phyloP scores from a whole-genome alignment of 495 filamentous ascomycete genomes.

The Neurospora sp. region DNA sequence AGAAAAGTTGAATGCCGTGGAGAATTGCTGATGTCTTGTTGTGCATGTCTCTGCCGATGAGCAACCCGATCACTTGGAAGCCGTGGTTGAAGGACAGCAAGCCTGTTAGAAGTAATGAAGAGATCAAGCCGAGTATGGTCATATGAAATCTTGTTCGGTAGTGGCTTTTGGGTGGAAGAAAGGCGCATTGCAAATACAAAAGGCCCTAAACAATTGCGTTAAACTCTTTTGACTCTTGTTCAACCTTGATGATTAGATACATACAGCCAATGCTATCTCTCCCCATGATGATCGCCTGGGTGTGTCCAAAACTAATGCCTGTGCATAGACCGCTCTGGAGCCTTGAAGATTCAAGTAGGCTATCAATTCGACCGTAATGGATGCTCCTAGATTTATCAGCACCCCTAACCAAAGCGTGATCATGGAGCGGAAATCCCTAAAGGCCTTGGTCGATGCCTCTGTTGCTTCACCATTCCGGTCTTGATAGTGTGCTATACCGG shows the following conservation, averaged over 20 bases:
- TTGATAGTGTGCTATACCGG: constrained; percentile 26
- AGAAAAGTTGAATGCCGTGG: constrained; percentile 15
- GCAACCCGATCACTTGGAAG: constrained; percentile 4
- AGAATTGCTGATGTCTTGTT: constrained; percentile 1
- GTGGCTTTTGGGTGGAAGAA: constrained; percentile 13
- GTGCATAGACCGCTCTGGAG: neutral
- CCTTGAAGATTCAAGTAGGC: constrained; percentile 1
- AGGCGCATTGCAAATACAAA: constrained; percentile 19
- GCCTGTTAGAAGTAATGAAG: constrained; percentile 18
- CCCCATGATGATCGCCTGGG: constrained; percentile 10
- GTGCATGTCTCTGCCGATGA: neutral
- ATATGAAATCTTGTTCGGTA: constrained; percentile 21
- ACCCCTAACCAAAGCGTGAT: constrained; percentile 21
- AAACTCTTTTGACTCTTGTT: neutral
- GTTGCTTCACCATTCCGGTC: constrained; percentile 46
- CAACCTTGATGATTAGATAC: neutral
- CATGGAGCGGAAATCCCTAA: constrained; percentile 29
- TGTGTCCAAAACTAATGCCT: neutral
- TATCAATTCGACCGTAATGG: constrained; percentile 14
- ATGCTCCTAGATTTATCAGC: constrained; percentile 25
- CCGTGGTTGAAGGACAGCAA: constrained; percentile 19
- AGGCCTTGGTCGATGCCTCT: constrained; percentile 34
- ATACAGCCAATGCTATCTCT: constrained; percentile 3
- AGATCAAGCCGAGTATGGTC: constrained; percentile 21
- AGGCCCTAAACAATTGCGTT: constrained; percentile 5